Base-by-base conservation (phyloP, 1,284 basidiomycete species). In the Clitocybe nebularis region DNA sequence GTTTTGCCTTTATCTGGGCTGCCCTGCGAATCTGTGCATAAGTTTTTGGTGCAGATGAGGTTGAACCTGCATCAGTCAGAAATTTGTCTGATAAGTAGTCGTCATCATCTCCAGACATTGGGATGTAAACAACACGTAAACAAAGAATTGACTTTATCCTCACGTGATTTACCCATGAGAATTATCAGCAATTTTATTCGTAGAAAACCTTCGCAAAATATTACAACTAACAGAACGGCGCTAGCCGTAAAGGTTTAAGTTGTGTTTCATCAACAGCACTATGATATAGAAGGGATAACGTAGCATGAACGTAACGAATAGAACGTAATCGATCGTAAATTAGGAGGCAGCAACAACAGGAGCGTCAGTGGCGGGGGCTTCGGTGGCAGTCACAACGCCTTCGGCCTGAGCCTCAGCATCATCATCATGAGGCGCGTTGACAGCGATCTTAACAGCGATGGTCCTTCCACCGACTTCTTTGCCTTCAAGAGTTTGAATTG, bases 361-460 rank as follows among this genome's bases (percentile, higher is more conserved):
- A 42, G 49, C 44, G 20, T 41, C 44, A 34, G 45, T 49, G 25
- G 48, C 52, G 25, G 51, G 24, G 26, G 52, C 46, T 56, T 62
- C 61, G n/a, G n/a, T n/a, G 43, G 58, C 55, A 44, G 62, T 53
- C 36, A 59, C 57, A 51, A 57, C 57, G 34, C 60, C 61, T 42
- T 53, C 55, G 47, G 58, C 53, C 38, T 53, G 66, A 45, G 65
- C 70, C 41, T 60, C 62, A 38, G 64, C 68, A 38, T 67, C 70
- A 35, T 73, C 74, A 44, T 69, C 71, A 47, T 66, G 64, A 46
- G 72, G 65, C 36, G 72, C 64, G 57, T 89, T 87, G 62, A 91
- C 86, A 45, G 91, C 91, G 54, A 94, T 72, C 73, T 93, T 93
- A 71, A 93, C 89, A 44, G 85, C 88, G 59, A 94, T 83, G 52